phyloP scores from a whole-genome alignment of 106 monocot genomes.

The Dendrobium catenatum region DNA sequence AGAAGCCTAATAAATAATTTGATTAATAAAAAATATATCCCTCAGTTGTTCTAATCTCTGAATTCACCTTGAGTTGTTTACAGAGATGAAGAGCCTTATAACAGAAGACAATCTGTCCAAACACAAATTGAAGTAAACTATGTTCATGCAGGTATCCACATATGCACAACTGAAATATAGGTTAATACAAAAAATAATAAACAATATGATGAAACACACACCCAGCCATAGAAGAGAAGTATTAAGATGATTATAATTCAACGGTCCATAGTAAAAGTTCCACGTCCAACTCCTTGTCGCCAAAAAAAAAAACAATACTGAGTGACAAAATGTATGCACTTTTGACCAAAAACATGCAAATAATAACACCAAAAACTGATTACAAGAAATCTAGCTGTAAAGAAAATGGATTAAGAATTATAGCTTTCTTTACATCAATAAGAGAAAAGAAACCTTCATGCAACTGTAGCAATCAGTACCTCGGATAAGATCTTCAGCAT shows the following conservation, averaged over 20 bases:
- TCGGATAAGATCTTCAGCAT: slow-evolving; percentile 93
- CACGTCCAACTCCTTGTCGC: not conserved
- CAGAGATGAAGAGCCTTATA: not conserved
- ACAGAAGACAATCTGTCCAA: not conserved
- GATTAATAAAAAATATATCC: not conserved
- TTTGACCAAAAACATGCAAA: not conserved
- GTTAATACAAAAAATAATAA: not conserved
- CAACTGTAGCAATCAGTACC: slow-evolving; percentile 32
- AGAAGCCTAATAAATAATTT: no score
- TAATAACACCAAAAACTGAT: not conserved
- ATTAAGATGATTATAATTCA: not conserved
- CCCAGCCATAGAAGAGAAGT: not conserved
- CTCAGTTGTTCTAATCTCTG: not conserved
- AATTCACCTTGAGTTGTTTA: not conserved
- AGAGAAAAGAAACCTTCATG: not conserved
- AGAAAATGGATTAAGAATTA: not conserved
- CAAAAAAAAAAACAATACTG: not conserved
- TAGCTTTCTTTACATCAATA: not conserved
- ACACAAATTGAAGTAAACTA: not conserved
- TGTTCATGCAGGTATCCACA: not conserved
- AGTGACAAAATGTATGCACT: not conserved
- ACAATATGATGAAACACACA: not conserved
- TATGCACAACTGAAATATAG: not conserved
- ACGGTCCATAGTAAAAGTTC: not conserved
- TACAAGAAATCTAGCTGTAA: not conserved